These are phyloP conservation scores for Hortiboletus campestris DNA, from an alignment of 768 basidiomycete genomes.

Conservation along the genomic window DNA sequence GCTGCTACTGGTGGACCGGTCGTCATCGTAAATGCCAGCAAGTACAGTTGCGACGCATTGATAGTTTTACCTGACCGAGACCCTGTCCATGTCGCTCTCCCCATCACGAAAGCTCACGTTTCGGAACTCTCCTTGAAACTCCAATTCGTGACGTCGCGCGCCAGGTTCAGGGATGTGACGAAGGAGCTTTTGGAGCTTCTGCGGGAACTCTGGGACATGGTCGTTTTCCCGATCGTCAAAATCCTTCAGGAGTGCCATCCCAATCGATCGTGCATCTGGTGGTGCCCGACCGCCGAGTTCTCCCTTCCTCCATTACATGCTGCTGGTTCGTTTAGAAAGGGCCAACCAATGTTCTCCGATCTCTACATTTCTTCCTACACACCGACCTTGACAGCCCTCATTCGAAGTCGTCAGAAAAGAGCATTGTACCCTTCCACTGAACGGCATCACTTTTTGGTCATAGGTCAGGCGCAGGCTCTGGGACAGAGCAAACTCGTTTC, in stretches of 20 bases:
- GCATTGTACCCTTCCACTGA: background rate
- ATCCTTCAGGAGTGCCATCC: background rate
- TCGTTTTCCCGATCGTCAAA: slow-evolving; percentile 15
- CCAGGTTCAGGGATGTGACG: background rate
- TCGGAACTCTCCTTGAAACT: background rate
- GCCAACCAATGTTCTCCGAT: background rate
- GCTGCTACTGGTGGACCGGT: slow-evolving; percentile 26
- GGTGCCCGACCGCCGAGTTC: slow-evolving; percentile 10
- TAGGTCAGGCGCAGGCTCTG: slow-evolving; percentile 3
- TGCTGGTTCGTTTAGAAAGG: background rate
- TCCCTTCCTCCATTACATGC: background rate
- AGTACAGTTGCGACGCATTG: slow-evolving; percentile 33
- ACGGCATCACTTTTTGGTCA: background rate
- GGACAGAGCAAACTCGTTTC: background rate
- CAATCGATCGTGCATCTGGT: slow-evolving; percentile 7
- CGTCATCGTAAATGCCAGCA: slow-evolving; percentile 32
- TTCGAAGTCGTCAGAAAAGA: background rate
- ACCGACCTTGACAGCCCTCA: slow-evolving; percentile 1
- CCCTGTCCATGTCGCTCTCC: slow-evolving; percentile 2
- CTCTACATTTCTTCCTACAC: slow-evolving; percentile 6
- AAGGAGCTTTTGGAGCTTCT: background rate
- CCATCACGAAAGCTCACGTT: background rate
- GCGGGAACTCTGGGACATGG: slow-evolving; percentile 14
- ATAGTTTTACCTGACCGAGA: slow-evolving; percentile 14
- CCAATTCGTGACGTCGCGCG: background rate